Evolutionary conservation across 495 filamentous ascomycete genomes (phyloP).

Genomic region (Oidiodendron maius): DNA sequence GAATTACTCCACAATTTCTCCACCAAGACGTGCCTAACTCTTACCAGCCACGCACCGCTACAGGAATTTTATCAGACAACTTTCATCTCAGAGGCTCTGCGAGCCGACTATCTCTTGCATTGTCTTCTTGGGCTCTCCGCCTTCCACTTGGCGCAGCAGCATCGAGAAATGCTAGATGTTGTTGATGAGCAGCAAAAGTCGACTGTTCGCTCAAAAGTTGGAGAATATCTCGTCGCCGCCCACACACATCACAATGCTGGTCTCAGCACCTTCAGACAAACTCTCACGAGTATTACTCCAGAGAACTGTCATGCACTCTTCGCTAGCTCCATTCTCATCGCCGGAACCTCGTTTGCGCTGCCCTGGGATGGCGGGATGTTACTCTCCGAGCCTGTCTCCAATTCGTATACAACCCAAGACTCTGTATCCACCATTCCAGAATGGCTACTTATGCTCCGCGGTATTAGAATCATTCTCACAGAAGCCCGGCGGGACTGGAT

Average conservation of each 20-base stretch:
- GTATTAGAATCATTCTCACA: not conserved
- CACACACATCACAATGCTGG: not conserved
- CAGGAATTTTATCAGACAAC: not conserved
- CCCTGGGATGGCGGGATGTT: not conserved
- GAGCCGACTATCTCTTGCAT: not conserved
- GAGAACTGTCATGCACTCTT: constrained; percentile 3
- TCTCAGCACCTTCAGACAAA: not conserved
- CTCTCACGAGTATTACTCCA: not conserved
- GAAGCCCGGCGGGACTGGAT: not conserved
- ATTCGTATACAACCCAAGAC: too few relatives aligned
- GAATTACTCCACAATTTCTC: constrained; percentile 2
- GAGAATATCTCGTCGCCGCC: not conserved
- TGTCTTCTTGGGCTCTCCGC: not conserved
- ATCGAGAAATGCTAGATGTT: not conserved
- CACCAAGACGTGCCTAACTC: not conserved
- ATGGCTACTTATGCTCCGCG: constrained; percentile 1
- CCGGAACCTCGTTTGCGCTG: not conserved
- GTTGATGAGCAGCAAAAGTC: not conserved
- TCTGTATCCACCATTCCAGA: too few relatives aligned
- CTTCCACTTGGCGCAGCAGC: constrained; percentile 2
- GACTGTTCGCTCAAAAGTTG: not conserved
- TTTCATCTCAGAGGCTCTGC: not conserved
- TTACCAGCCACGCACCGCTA: too few relatives aligned
- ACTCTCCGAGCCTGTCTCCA: not conserved
- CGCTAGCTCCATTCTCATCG: not conserved